phyloP scores from a whole-genome alignment of 2,329 filamentous ascomycete species.

The Podosphaera xanthii region DNA sequence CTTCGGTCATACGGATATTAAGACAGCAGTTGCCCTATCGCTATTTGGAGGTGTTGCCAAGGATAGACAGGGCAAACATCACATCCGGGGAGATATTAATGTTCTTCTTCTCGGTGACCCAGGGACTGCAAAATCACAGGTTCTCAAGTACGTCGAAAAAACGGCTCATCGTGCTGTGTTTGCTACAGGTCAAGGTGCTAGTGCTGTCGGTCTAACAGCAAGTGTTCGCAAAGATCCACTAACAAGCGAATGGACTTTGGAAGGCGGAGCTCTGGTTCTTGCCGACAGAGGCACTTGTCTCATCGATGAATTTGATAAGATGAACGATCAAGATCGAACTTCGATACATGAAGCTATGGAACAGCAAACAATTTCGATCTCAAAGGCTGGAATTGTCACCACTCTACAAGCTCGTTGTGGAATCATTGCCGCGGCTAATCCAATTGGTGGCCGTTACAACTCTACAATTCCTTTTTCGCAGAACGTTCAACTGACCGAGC shows the following conservation, averaged over 20 bases:
- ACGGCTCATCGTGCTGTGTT: conserved; percentile 93
- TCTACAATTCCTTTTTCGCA: conserved; percentile 86
- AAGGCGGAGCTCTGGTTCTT: conserved; percentile 84
- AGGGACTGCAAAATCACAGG: conserved; percentile 92
- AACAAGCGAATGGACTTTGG: conserved; percentile 91
- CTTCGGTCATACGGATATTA: conserved; percentile 90
- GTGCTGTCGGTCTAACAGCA: conserved; percentile 89
- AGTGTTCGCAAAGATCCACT: conserved; percentile 87
- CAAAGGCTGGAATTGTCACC: conserved; percentile 94
- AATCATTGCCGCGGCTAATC: conserved; percentile 91
- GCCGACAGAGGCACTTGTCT: conserved; percentile 87
- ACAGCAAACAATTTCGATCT: conserved; percentile 97
- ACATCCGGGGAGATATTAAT: conserved; percentile 93
- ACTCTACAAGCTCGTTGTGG: conserved; percentile 89
- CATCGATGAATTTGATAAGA: conserved; percentile 99
- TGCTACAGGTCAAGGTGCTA: conserved; percentile 90
- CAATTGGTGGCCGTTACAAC: conserved; percentile 89
- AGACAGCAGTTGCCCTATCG: conserved; percentile 83
- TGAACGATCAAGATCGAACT: conserved; percentile 96
- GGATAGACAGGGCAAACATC: conserved; percentile 65
- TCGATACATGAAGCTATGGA: conserved; percentile 99
- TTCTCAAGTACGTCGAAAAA: conserved; percentile 94
- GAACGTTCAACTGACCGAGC: conserved; percentile 92
- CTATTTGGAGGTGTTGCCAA: conserved; percentile 92
- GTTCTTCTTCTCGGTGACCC: conserved; percentile 89